Percentiles rank a stretch among this genome's conserved stretches.
Evolutionary conservation across 257 asterid species (phyloP).

Genomic region (Rehmannia glutinosa): DNA sequence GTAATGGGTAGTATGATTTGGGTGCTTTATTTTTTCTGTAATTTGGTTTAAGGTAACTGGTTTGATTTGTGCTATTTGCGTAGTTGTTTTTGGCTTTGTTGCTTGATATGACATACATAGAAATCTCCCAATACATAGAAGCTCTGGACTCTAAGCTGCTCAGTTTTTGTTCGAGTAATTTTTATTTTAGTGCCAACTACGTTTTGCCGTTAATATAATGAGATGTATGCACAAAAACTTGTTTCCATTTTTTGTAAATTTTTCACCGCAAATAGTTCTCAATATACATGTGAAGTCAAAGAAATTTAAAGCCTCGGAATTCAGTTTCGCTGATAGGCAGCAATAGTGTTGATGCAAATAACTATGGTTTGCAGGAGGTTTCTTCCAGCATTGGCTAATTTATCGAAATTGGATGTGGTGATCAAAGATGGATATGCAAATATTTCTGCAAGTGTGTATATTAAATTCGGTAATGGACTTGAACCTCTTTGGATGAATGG

Average conservation of each 20-base stretch:
- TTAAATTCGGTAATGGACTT: no score
- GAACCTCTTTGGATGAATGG: no score
- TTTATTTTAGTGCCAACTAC: not conserved
- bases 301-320: not conserved
- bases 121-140: conserved; percentile 17
- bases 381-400: no score
- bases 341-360: no score
- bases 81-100: no score
- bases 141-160: conserved; percentile 51
- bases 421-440: no score
- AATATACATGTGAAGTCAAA: not conserved
- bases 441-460: no score
- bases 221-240: not conserved
- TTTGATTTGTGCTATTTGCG: not conserved
- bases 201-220: not conserved
- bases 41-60: not conserved
- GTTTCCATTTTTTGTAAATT: not conserved
- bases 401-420: no score
- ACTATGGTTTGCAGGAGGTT: no score
- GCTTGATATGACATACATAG: no score
- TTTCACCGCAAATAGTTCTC: not conserved
- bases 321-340: no score
- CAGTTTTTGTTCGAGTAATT: conserved; percentile 74
- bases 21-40: not conserved
- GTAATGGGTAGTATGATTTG: conserved; percentile 4